Evolutionary conservation across 176 grass and related monocot genomes (phyloP), one percentile per base, ranked within the genome.

Genomic region (Oryza meyeriana): DNA sequence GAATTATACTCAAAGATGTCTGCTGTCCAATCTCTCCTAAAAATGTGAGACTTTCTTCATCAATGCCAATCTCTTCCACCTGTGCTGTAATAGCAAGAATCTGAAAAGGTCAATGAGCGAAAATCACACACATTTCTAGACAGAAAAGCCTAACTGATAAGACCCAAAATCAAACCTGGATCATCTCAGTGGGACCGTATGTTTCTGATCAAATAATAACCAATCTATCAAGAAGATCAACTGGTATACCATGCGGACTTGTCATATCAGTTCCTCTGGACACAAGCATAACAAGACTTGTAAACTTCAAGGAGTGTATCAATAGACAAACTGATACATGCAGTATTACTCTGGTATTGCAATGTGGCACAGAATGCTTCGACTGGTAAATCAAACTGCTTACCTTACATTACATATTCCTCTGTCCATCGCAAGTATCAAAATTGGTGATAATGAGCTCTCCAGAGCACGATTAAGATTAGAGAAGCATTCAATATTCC

Each of bases 351-450:
- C 22, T 8, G 0, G n/a, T 50, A 62, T 12, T 62, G 30, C 50
- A 71, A 41, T 77, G 27, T 41, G 59, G 20, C 67, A 22, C 32
- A 13, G 20, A 69, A 55, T 79, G 64, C 12, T 70, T 79, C 18
- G 69, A 76, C 59, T 27, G 17, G 42, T 79, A 65, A 52, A 61
- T 45, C 28, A 59, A 40, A 74, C 64, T 47, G 35, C 68, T 81
- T 90, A 99, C 96, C 93, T 95, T 50, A 95, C 96, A 78, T 64
- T 92, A 66, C 96, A 99, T 87, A 99, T 90, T 91, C 96, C 93
- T 86, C 96, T 89, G 63, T 99, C 93, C 0, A 91, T 99, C 73
- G 93, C 93, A 22, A 99, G 88, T 82, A 95, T 95, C 83, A 99
- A 93, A 76, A 95, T 93, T 17, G 96, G 96, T 18, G 93, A 90